Evolutionary conservation across 164 flowering plant genomes (phyloP).

Genomic region (Vitis labrusca): DNA sequence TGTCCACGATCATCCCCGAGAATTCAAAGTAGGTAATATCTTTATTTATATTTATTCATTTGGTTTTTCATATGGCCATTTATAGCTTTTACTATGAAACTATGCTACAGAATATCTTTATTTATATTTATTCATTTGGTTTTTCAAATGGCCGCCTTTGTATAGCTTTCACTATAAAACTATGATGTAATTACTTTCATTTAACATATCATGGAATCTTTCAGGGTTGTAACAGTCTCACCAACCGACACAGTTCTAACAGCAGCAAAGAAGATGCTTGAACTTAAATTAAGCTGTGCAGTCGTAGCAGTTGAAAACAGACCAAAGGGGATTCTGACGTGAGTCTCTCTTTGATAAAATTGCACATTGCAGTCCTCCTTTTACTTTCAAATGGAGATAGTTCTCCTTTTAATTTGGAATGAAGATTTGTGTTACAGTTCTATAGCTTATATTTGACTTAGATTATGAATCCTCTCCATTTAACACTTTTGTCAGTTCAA

Average conservation of each 20-base stretch:
- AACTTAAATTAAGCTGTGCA: constrained; percentile 58
- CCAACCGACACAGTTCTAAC: constrained; percentile 80
- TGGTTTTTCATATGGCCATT: constrained; percentile 8
- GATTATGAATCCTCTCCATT: not conserved
- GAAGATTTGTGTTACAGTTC: not conserved
- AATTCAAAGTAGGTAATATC: constrained; percentile 98
- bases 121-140: constrained; percentile 7
- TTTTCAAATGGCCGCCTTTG: constrained; percentile 9
- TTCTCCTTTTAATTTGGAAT: not conserved
- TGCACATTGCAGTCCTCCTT: not conserved
- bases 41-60: constrained; percentile 12
- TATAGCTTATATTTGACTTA: not conserved
- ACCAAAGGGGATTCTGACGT: constrained; percentile 94
- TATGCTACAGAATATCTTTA: constrained; percentile 36
- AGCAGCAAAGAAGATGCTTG: constrained; percentile 88
- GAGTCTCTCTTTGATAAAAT: constrained; percentile 27
- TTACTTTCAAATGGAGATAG: not conserved
- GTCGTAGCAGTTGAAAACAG: constrained; percentile 75
- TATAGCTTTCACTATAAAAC: not conserved
- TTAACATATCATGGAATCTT: constrained; percentile 15
- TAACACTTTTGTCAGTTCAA: constrained; percentile 53
- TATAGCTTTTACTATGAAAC: not conserved
- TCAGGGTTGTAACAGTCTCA: constrained; percentile 74
- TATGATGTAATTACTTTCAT: not conserved
- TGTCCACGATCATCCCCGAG: constrained; percentile 85